A percentile compares a stretch with the other conserved stretches of the same genome.
Evolutionary conservation across 176 grass and related monocot species (phyloP).

Genomic region (Aegilops umbellulata): DNA sequence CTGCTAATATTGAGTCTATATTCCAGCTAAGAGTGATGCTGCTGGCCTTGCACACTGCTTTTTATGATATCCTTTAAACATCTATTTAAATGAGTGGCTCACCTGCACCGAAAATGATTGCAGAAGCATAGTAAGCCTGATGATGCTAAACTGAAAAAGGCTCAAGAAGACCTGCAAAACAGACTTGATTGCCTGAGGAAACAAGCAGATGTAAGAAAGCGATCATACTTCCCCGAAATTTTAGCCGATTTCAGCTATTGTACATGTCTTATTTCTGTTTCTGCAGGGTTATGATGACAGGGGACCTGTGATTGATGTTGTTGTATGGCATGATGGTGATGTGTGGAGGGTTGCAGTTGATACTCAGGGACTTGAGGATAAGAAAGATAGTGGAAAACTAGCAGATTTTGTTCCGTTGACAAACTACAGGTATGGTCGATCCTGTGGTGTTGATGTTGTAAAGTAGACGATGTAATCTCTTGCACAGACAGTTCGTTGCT

Average conservation of each 20-base stretch:
- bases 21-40: not conserved
- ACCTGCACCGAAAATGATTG: constrained; percentile 29
- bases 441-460: constrained; percentile 10
- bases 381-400: constrained; percentile 62
- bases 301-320: constrained; percentile 86
- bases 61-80: not conserved
- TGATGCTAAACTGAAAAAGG: constrained; percentile 70
- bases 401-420: constrained; percentile 95
- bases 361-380: constrained; percentile 73
- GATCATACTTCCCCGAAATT: not conserved
- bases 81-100: constrained; percentile 6
- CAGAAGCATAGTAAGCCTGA: constrained; percentile 74
- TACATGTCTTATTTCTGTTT: constrained; percentile 28
- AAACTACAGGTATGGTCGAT: constrained; percentile 70
- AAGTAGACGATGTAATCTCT: not conserved
- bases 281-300: constrained; percentile 85
- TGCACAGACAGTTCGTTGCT: not conserved
- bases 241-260: constrained; percentile 18
- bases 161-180: constrained; percentile 75
- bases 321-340: constrained; percentile 95
- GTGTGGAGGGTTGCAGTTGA: constrained; percentile 98
- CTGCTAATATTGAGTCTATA: not conserved
- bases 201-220: constrained; percentile 78
- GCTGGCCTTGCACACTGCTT: not conserved
- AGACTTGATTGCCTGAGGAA: constrained; percentile 90